Conservation (phyloP, 2,329 filamentous ascomycete genomes). For the Xylariaceae sp. region DNA sequence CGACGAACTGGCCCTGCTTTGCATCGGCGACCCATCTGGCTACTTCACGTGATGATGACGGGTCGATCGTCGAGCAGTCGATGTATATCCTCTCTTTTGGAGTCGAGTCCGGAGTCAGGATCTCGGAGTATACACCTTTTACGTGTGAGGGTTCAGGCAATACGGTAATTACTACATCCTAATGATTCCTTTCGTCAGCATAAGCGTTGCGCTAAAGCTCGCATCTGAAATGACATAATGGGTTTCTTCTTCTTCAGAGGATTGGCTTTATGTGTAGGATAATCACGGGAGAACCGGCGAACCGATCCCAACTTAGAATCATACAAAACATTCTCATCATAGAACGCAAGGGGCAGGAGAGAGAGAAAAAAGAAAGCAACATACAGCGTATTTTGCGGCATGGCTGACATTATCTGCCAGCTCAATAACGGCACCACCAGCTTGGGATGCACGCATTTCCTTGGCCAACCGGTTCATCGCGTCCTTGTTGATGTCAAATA, state of each 20-base stretch:
- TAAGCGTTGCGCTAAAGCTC: too few relatives aligned
- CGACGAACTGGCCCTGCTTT: conserved; percentile 73
- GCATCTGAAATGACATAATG: too few relatives aligned
- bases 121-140: conserved; percentile 72
- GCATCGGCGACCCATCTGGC: conserved; percentile 63
- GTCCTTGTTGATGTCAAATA: conserved; percentile 54
- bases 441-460: conserved; percentile 40
- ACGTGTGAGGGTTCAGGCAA: conserved; percentile 89
- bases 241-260: conserved; percentile 51
- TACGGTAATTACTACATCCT: conserved; percentile 86
- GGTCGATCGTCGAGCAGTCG: conserved; percentile 95
- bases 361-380: conserved; percentile 24
- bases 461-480: conserved; percentile 42
- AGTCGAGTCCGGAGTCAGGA: conserved; percentile 55
- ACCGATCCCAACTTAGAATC: conserved; percentile 70
- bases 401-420: conserved; percentile 41
- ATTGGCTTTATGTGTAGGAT: conserved; percentile 63
- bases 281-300: conserved; percentile 59
- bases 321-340: conserved; percentile 46
- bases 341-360: conserved; percentile 20
- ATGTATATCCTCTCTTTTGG: conserved; percentile 74
- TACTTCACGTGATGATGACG: conserved; percentile 74
- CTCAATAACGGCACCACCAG: conserved; percentile 42
- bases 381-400: conserved; percentile 49
- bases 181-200: conserved; percentile 13